A percentile compares a stretch with the other conserved stretches of the same genome.
phyloP scores from a whole-genome alignment of 2,329 filamentous ascomycete genomes.

The Calcarisporium arbuscula region DNA sequence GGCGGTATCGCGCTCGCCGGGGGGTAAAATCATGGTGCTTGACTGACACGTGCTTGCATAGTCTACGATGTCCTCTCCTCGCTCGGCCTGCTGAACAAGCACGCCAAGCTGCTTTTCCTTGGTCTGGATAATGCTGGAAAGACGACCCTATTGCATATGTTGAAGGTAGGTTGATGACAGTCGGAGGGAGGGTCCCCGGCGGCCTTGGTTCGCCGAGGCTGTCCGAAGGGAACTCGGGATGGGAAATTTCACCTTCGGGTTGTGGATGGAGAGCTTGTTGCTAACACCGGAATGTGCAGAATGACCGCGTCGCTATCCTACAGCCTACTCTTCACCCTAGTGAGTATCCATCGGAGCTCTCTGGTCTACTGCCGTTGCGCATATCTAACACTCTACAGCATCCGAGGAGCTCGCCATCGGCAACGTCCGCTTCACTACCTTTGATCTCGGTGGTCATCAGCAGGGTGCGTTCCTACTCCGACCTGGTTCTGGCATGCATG shows the following conservation, averaged over 20 bases:
- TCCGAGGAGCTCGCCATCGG: constrained; percentile 90
- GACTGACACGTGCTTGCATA: constrained; percentile 30
- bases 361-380: not conserved
- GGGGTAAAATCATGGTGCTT: constrained; percentile 10
- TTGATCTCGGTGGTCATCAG: constrained; percentile 88
- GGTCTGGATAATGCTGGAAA: constrained; percentile 93
- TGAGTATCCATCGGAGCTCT: constrained; percentile 39
- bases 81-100: constrained; percentile 87
- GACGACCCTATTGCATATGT: constrained; percentile 89
- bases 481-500: not conserved
- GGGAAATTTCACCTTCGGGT: not conserved
- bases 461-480: constrained; percentile 53
- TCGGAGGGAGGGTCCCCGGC: not conserved
- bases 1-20: too few relatives aligned
- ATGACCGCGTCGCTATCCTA: constrained; percentile 86
- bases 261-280: constrained; percentile 6
- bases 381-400: constrained; percentile 39
- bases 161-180: constrained; percentile 62
- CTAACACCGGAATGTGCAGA: constrained; percentile 43
- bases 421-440: constrained; percentile 90
- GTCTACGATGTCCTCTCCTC: constrained; percentile 88
- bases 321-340: constrained; percentile 89
- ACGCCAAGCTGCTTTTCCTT: constrained; percentile 89
- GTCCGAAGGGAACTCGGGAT: not conserved
- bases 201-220: too few relatives aligned